Base-by-base conservation (phyloP, 2,329 filamentous ascomycete genomes). In the Colletotrichum spinosum region DNA sequence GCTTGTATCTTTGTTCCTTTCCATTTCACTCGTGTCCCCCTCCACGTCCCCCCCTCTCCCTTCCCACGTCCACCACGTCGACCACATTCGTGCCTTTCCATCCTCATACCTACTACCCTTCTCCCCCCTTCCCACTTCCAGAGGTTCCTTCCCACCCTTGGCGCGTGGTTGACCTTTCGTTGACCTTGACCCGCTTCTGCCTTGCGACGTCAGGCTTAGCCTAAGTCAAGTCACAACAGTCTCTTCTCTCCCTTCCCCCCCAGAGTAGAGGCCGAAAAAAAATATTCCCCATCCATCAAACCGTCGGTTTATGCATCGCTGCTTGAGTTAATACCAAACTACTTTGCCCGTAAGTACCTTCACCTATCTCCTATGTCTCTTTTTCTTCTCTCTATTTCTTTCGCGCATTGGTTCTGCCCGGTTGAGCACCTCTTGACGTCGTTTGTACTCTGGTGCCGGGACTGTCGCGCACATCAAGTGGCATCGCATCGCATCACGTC, bases 271-370 rank as follows among this genome's bases (percentile, higher is more conserved):
- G 49, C 48, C 63, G 64, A 35, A 60, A 60, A 60, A 60, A 60
- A 63, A 64, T 59, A 67, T 67, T 62, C 60, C 61, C 61, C 60
- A 66, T 67, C 56, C 61, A 68, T 69, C 58, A 65, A 66, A 60
- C 55, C 53, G 48, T 67, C 57, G 49, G 59, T 65, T 65, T 67
- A 60, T 65, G 64, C 64, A 67, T 67, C 64, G 55, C 45, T 56
- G 48, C 55, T 55, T 72, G 70, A 73, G 65, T 70, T 70, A 65
- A 69, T 71, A 69, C 70, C 39, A 45, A 42, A 65, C 57, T 71
- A 72, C 72, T 67, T 75, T 69, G 71, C 73, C 72, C 71, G 77
- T 79, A 73, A 79, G 77, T 80, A 74, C 67, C 69, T 69, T 58
- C 38, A 57, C 45, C 60, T 62, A 55, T 68, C 52, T 64, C 51